Evolutionary conservation across 2,329 filamentous ascomycete species (phyloP), one percentile per base, ranked within the genome.

Genomic region (Epichloe amarillans): DNA sequence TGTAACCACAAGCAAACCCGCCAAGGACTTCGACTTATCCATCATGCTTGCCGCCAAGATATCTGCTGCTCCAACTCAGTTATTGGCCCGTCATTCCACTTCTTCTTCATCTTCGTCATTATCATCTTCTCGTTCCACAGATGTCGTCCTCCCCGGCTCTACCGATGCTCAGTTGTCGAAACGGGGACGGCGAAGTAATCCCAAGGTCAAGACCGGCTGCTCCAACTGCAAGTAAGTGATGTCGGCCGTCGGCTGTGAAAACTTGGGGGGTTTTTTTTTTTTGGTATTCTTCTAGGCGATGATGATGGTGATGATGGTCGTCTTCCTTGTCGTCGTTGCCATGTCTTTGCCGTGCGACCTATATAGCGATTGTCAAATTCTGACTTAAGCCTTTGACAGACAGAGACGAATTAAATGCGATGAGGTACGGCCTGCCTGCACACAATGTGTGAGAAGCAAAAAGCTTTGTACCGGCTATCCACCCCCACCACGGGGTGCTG

Each of bases 171-270:
- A 41, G 35, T 42, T 47, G 4, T 49, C 61, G 37, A 76, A 71
- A 60, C 70, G 75, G 49, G 68, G 67, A 14, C 69, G 77, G 50
- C 73, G 69, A 30, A 80, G 77, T 61, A 75, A 71, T 56, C 75
- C 77, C 14, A 83, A 83, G 61, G 80, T 82, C 55, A 83, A 82
- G 67, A 83, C 80, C 1, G 80, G 80, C 40, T 84, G 81, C 64
- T 72, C 71, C 58, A 82, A 79, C 63, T 84, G 80, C 80, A 84
- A 84, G 80, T 83, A 71, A 63, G 80, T 72, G 50, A 39, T 15
- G 10, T 30, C 14, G 23, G 14, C 26, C 21, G 26, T 36, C 14
- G 11, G 11, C 11, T 42, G 11, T 38, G 45, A 46, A 23, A 23
- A 36, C 14, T 7, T 38, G 23, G 7, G 6, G 7, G 2, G 0